These are phyloP conservation scores for Avena eriantha DNA, from an alignment of 176 grass and related monocot genomes.

Conservation along the genomic window DNA sequence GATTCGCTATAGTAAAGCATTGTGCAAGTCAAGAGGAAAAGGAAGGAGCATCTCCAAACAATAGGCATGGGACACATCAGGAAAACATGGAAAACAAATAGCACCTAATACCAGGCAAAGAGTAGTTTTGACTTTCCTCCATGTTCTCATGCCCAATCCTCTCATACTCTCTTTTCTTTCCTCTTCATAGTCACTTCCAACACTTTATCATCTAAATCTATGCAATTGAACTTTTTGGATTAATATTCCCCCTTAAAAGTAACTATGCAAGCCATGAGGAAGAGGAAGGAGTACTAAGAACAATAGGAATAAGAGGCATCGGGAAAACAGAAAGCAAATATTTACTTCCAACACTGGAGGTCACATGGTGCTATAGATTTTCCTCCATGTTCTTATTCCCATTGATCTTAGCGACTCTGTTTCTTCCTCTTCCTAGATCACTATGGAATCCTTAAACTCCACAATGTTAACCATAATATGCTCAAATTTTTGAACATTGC, in stretches of 20 bases:
- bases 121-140: too few species aligned
- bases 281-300: slow-evolving; percentile 42
- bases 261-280: not conserved
- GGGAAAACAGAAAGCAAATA: slow-evolving; percentile 24
- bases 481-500: not conserved
- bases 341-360: not conserved
- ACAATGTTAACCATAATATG: not conserved
- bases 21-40: too few species aligned
- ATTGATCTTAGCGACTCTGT: not conserved
- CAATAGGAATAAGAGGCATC: slow-evolving; percentile 39
- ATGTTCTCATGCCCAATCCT: too few species aligned
- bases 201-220: not conserved
- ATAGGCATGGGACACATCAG: too few species aligned
- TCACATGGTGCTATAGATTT: not conserved
- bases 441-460: not conserved
- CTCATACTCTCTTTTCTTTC: slow-evolving; percentile 16
- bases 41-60: too few species aligned
- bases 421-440: slow-evolving; percentile 31
- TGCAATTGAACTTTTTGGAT: not conserved
- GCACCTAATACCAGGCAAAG: too few species aligned
- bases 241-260: not conserved
- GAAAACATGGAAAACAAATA: too few species aligned
- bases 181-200: slow-evolving; percentile 23
- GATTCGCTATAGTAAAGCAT: too few species aligned
- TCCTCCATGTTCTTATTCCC: not conserved